These are phyloP conservation scores for Auricularia sp. DNA, from an alignment of 768 basidiomycete species.

Conservation along the genomic window DNA sequence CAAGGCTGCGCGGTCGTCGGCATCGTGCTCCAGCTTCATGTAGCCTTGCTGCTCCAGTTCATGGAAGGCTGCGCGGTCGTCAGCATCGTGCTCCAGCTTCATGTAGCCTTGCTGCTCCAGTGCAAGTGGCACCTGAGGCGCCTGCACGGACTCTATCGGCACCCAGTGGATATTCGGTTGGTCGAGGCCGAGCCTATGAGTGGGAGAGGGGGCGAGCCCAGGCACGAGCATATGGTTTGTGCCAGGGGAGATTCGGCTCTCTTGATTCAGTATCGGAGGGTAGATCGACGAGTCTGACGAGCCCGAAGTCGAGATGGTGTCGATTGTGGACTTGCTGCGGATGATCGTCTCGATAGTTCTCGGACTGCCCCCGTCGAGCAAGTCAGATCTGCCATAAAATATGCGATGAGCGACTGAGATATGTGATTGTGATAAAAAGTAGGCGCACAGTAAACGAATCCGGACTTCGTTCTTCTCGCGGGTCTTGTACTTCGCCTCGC, in stretches of 20 bases:
- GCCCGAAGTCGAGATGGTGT: not conserved
- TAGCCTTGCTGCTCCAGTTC: not conserved
- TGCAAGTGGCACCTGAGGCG: not conserved
- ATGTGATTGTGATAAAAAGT: not conserved
- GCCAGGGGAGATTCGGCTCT: not conserved
- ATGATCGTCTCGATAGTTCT: not conserved
- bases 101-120: too few species aligned
- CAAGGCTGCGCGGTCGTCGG: not conserved
- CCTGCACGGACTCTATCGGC: not conserved
- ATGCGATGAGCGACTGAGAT: not conserved
- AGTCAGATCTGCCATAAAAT: not conserved
- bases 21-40: not conserved
- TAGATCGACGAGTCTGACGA: not conserved
- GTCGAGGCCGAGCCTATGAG: not conserved
- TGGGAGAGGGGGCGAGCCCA: not conserved
- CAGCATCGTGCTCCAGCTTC: too few species aligned
- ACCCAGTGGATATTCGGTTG: not conserved
- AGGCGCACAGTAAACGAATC: not conserved
- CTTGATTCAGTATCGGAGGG: not conserved
- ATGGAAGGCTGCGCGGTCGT: too few species aligned
- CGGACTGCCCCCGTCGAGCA: not conserved
- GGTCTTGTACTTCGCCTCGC: not conserved
- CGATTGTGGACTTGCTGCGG: not conserved
- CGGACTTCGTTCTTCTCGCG: not conserved
- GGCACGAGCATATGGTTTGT: not conserved